Percentiles rank a stretch among this genome's conserved stretches.
These are phyloP conservation scores for Pleurotus citrinopileatus DNA, from an alignment of 768 basidiomycete species.

Conservation along the genomic window DNA sequence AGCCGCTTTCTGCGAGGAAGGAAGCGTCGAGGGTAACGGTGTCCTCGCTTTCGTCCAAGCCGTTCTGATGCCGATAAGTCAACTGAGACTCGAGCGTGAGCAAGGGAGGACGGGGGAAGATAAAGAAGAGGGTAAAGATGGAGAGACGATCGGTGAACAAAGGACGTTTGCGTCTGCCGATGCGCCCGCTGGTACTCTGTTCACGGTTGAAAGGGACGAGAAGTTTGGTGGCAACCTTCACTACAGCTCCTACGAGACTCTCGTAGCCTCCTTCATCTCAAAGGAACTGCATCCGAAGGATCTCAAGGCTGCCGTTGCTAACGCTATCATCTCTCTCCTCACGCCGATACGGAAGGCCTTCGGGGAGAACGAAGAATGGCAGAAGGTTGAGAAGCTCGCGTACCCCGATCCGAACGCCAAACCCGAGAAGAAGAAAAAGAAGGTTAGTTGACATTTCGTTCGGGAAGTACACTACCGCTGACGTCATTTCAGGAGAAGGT, in stretches of 20 bases:
- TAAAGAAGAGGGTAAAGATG: conserved; percentile 24
- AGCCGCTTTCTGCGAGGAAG: conserved; percentile 91
- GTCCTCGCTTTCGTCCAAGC: conserved; percentile 81
- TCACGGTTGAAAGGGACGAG: conserved; percentile 73
- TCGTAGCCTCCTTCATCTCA: conserved; percentile 72
- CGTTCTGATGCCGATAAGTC: conserved; percentile 85
- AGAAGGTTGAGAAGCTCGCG: conserved; percentile 69
- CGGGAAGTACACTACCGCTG: neutral
- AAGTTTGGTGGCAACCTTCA: conserved; percentile 83
- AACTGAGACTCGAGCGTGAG: conserved; percentile 62
- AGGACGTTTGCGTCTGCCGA: conserved; percentile 62
- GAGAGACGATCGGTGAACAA: conserved; percentile 38
- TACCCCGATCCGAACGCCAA: conserved; percentile 79
- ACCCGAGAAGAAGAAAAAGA: conserved; percentile 66
- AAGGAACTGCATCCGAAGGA: conserved; percentile 87
- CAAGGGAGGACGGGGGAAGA: conserved; percentile 50
- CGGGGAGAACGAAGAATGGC: conserved; percentile 77
- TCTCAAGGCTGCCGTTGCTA: conserved; percentile 75
- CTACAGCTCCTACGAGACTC: conserved; percentile 60
- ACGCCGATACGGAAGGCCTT: conserved; percentile 81
- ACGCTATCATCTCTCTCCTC: conserved; percentile 70
- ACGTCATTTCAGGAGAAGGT: conserved; percentile 59
- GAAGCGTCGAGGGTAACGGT: conserved; percentile 85
- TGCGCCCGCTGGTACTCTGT: conserved; percentile 80
- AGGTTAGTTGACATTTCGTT: neutral